Evolutionary conservation across 192 early-diverging fungal genomes (phyloP).

Genomic region (Linnemannia zychae): DNA sequence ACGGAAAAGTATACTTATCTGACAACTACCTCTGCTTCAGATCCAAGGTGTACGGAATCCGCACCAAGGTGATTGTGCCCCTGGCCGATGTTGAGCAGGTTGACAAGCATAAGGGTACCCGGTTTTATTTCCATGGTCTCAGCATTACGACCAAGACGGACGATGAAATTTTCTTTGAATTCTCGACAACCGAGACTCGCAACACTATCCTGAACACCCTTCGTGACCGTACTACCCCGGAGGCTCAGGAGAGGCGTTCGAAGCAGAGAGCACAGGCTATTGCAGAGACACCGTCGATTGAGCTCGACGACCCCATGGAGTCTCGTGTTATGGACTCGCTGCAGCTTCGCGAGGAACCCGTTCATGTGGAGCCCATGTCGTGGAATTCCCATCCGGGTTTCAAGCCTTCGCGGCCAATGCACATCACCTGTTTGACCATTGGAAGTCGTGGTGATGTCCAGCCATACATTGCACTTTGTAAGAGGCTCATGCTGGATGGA

Average conservation of each 20-base stretch:
- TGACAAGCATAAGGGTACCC: slow-evolving; percentile 51
- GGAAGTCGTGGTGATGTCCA: slow-evolving; percentile 85
- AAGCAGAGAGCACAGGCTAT: slow-evolving; percentile 34
- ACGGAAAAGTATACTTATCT: slow-evolving; percentile 74
- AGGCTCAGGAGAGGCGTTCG: slow-evolving; percentile 29
- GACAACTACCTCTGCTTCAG: slow-evolving; percentile 74
- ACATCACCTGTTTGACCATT: slow-evolving; percentile 78
- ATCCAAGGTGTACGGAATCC: slow-evolving; percentile 65
- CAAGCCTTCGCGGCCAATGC: slow-evolving; percentile 62
- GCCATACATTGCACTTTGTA: slow-evolving; percentile 77
- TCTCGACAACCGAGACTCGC: slow-evolving; percentile 54
- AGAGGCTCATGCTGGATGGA: slow-evolving; percentile 71
- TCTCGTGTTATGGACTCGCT: slow-evolving; percentile 35
- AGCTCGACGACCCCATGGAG: slow-evolving; percentile 45
- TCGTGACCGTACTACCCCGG: slow-evolving; percentile 25
- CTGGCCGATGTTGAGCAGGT: slow-evolving; percentile 61
- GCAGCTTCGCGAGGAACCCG: slow-evolving; percentile 44
- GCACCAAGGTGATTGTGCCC: slow-evolving; percentile 69
- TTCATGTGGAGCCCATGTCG: slow-evolving; percentile 43
- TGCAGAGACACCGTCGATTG: slow-evolving; percentile 34
- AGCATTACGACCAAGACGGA: slow-evolving; percentile 59
- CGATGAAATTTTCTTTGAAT: slow-evolving; percentile 72
- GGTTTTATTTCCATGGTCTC: slow-evolving; percentile 61
- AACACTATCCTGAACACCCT: slow-evolving; percentile 42
- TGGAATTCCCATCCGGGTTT: slow-evolving; percentile 37